Conservation (phyloP, 2,329 filamentous ascomycete genomes). For the Sordariomycetes sp. region DNA sequence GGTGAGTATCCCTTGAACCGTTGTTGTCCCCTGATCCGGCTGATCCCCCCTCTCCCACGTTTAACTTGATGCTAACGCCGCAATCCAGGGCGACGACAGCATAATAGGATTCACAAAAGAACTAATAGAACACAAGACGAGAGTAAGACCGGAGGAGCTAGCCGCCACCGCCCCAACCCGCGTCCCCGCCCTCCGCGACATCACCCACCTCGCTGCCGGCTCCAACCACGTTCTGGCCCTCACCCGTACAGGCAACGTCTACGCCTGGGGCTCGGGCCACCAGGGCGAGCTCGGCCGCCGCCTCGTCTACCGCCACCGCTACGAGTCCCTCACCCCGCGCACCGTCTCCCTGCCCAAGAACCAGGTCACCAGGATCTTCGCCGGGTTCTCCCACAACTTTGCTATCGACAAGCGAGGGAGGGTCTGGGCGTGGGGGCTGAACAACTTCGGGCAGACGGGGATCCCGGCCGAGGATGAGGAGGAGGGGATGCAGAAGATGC, state of each 20-base stretch:
- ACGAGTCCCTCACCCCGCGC: constrained; percentile 33
- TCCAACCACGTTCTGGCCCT: constrained; percentile 47
- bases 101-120: constrained; percentile 37
- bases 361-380: constrained; percentile 52
- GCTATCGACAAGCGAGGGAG: constrained; percentile 60
- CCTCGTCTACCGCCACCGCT: constrained; percentile 36
- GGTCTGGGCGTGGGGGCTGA: constrained; percentile 76
- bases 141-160: constrained; percentile 5
- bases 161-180: constrained; percentile 20
- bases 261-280: constrained; percentile 46
- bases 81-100: constrained; percentile 27
- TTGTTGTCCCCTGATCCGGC: background rate
- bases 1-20: constrained; percentile 13
- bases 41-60: background rate
- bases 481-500: constrained; percentile 36
- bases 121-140: constrained; percentile 8
- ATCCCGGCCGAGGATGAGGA: constrained; percentile 43
- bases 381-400: constrained; percentile 73
- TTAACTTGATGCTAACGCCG: background rate
- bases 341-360: constrained; percentile 34
- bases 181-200: constrained; percentile 38
- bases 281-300: constrained; percentile 30
- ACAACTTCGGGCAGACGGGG: constrained; percentile 75
- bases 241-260: constrained; percentile 37
- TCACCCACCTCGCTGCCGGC: constrained; percentile 40